phyloP scores from a whole-genome alignment of 2,329 filamentous ascomycete genomes.

The Xylariaceae sp. region DNA sequence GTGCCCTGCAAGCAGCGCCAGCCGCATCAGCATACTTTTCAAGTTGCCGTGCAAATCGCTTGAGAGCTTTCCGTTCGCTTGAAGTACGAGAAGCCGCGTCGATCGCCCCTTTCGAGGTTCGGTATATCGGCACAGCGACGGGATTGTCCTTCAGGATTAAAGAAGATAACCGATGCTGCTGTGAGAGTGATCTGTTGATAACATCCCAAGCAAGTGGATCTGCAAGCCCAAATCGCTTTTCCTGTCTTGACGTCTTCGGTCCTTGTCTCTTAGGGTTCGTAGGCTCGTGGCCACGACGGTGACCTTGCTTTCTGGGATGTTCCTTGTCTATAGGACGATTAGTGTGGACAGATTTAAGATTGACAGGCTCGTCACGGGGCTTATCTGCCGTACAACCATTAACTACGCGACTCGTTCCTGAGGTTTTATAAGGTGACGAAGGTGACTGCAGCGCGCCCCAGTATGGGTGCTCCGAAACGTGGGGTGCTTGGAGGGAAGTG shows the following conservation, averaged over 20 bases:
- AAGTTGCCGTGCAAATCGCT: constrained; percentile 40
- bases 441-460: constrained; percentile 28
- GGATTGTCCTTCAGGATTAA: constrained; percentile 26
- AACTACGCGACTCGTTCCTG: not conserved
- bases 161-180: constrained; percentile 42
- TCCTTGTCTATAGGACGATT: not conserved
- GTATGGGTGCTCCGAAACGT: constrained; percentile 26
- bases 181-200: constrained; percentile 42
- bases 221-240: constrained; percentile 33
- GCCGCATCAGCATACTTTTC: constrained; percentile 40
- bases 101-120: constrained; percentile 3
- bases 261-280: constrained; percentile 9
- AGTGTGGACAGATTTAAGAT: not conserved
- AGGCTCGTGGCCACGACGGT: not conserved
- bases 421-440: constrained; percentile 14
- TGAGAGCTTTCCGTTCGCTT: constrained; percentile 41
- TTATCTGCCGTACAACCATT: not conserved
- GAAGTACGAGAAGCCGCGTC: constrained; percentile 39
- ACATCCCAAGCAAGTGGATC: constrained; percentile 43
- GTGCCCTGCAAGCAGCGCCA: constrained; percentile 37
- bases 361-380: not conserved
- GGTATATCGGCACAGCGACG: not conserved
- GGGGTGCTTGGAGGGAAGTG: constrained; percentile 28
- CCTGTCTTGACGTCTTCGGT: constrained; percentile 18
- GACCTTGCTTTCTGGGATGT: not conserved